Evolutionary conservation across 139 green algal species (phyloP).

Genomic region (Chlorella sp.): DNA sequence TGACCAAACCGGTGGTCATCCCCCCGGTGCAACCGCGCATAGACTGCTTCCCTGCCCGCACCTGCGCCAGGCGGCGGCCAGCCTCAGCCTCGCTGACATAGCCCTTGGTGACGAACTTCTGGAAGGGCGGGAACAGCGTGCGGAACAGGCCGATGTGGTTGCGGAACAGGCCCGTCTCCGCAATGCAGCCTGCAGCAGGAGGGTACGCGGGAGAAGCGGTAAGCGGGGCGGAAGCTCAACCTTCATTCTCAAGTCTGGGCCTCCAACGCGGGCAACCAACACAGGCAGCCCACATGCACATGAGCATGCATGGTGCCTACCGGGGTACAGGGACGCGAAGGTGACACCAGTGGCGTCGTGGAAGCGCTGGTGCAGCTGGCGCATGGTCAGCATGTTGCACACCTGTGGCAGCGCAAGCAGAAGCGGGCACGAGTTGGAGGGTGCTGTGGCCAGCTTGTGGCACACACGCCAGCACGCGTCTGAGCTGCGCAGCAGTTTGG

Average conservation of each 20-base stretch:
- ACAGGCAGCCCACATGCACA: too few relatives aligned
- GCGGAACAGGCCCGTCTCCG: slow-evolving; percentile 94
- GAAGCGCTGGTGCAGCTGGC: slow-evolving; percentile 86
- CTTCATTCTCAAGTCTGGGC: too few relatives aligned
- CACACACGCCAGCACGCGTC: background rate
- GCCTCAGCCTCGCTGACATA: slow-evolving; percentile 91
- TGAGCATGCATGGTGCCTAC: background rate
- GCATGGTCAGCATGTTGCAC: slow-evolving; percentile 98
- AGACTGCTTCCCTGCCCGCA: slow-evolving; percentile 27
- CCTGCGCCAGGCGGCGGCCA: slow-evolving; percentile 82
- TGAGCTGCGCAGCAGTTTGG: background rate
- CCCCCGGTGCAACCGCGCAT: too few relatives aligned
- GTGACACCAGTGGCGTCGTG: slow-evolving; percentile 81
- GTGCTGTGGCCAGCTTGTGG: background rate
- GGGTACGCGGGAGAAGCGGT: background rate
- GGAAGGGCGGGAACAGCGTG: slow-evolving; percentile 92
- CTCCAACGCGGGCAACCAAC: too few relatives aligned
- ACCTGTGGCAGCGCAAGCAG: slow-evolving; percentile 52
- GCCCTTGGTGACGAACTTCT: slow-evolving; percentile 97
- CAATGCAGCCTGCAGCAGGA: slow-evolving; percentile 83
- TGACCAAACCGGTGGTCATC: too few relatives aligned
- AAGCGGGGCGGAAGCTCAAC: background rate
- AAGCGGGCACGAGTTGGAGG: background rate
- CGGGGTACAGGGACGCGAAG: slow-evolving; percentile 94
- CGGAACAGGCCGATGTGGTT: slow-evolving; percentile 81